Base-by-base conservation (phyloP, 805 yeast genomes). In the Hanseniaspora hatyaiensis region DNA sequence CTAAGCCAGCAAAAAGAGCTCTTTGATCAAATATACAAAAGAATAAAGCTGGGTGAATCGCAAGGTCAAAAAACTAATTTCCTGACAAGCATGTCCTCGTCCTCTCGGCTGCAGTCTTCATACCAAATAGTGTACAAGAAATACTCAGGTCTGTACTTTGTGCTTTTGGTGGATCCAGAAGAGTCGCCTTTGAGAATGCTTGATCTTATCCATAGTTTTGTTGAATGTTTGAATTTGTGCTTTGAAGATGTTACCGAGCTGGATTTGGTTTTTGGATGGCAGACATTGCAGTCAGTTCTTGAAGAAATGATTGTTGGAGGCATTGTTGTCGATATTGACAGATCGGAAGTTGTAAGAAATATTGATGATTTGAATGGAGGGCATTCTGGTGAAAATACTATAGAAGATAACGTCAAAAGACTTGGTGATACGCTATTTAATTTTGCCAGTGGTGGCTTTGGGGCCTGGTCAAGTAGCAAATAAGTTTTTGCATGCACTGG, bases 191-290 rank as follows among this genome's bases (percentile, higher is more conserved):
- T 92, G 34, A 97, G 97, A 1, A 89, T 89, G 40, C 65, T 92
- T 38, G 98, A 92, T 62, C 66, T 92, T 59, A 89, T 92, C 50
- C 98, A 92, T 62, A 96, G 92, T 36, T 89, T 92, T 70, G 98
- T 92, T 3, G 96, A 92, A 62, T 82, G 94, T 46, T 71, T 92
- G 54, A 95, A 92, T 61, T 77, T 82, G 50, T 92, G 98, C 63
- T 92, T 92, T 65, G 80, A 79, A 52, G 88, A 87, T 58, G 98
- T 92, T 6, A 88, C 96, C 62, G 98, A 92, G 60, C 70, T 92
- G 55, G 98, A 92, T 65, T 70, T 92, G 52, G 96, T 92, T n/a
- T 89, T 88, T 66, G 96, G 96, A 15, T 92, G 98, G 97, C 96
- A 92, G 64, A 94, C 87, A 4, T 67, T 89, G 28, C 94, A 89